Evolutionary conservation across 2,329 filamentous ascomycete species (phyloP).

Genomic region (Pseudomassariella vexata): DNA sequence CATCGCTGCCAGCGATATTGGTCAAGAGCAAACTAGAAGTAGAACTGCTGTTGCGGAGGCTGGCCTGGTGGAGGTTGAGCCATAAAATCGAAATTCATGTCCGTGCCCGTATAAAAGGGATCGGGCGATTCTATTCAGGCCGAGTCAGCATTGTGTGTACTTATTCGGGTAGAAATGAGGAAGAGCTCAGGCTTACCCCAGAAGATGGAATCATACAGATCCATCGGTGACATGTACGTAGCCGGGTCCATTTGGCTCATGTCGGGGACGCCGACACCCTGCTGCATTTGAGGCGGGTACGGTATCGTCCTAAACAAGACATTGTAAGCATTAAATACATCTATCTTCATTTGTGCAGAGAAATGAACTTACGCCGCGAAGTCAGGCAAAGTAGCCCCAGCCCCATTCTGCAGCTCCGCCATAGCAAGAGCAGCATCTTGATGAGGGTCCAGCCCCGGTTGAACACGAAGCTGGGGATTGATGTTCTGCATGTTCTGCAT

Average conservation of each 20-base stretch:
- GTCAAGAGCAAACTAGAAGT: constrained; percentile 35
- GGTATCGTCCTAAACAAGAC: constrained; percentile 13
- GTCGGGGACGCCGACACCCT: constrained; percentile 33
- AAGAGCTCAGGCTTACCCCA: constrained; percentile 46
- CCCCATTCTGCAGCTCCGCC: constrained; percentile 59
- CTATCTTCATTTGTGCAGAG: not conserved
- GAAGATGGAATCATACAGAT: constrained; percentile 63
- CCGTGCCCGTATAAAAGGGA: constrained; percentile 50
- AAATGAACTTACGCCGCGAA: constrained; percentile 30
- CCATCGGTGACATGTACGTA: constrained; percentile 60
- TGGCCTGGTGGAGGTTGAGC: constrained; percentile 55
- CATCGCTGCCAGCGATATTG: no score
- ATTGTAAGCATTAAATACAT: not conserved
- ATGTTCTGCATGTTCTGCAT: constrained; percentile 21
- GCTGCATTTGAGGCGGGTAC: constrained; percentile 27
- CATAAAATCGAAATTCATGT: constrained; percentile 57
- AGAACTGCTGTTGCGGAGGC: constrained; percentile 48
- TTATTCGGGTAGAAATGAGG: not conserved
- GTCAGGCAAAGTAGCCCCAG: constrained; percentile 40
- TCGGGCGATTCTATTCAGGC: constrained; percentile 49
- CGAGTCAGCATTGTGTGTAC: constrained; percentile 12
- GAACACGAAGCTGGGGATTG: constrained; percentile 18
- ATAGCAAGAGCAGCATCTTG: constrained; percentile 59
- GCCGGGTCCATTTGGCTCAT: constrained; percentile 46
- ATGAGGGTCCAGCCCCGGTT: constrained; percentile 40